Evolutionary conservation across 2,329 filamentous ascomycete genomes (phyloP).

Genomic region (Rachicladosporium sp.): DNA sequence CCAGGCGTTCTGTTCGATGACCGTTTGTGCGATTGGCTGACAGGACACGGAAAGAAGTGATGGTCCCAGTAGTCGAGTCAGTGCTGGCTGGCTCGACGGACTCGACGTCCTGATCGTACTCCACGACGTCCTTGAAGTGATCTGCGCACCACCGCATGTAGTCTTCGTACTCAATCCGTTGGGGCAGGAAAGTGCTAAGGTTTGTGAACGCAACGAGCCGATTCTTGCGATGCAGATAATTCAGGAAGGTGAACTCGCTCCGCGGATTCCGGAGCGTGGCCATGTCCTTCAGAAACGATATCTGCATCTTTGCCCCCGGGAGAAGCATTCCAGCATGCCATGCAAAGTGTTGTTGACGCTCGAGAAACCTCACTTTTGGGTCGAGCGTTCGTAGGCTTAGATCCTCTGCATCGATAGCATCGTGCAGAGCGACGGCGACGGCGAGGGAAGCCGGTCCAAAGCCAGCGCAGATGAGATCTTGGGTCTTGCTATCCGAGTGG

Average conservation of each 20-base stretch:
- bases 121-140: constrained; percentile 61
- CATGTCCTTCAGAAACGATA: constrained; percentile 93
- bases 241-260: constrained; percentile 88
- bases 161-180: constrained; percentile 82
- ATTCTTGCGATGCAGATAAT: constrained; percentile 73
- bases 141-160: constrained; percentile 87
- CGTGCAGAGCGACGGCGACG: constrained; percentile 79
- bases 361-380: constrained; percentile 74
- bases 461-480: constrained; percentile 81
- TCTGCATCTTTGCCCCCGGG: constrained; percentile 90
- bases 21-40: constrained; percentile 52
- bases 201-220: constrained; percentile 88
- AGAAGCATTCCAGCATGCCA: constrained; percentile 97
- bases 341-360: constrained; percentile 70
- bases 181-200: constrained; percentile 74
- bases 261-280: constrained; percentile 78
- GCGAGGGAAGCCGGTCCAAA: constrained; percentile 87
- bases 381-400: constrained; percentile 25
- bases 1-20: constrained; percentile 38
- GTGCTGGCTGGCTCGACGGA: constrained; percentile 48
- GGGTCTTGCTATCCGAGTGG: constrained; percentile 50
- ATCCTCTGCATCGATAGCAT: constrained; percentile 45
- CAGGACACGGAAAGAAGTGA: constrained; percentile 55
- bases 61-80: constrained; percentile 38
- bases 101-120: constrained; percentile 67